Base-by-base conservation (phyloP, 1,284 basidiomycete genomes). In the Ganoderma multipileum region DNA sequence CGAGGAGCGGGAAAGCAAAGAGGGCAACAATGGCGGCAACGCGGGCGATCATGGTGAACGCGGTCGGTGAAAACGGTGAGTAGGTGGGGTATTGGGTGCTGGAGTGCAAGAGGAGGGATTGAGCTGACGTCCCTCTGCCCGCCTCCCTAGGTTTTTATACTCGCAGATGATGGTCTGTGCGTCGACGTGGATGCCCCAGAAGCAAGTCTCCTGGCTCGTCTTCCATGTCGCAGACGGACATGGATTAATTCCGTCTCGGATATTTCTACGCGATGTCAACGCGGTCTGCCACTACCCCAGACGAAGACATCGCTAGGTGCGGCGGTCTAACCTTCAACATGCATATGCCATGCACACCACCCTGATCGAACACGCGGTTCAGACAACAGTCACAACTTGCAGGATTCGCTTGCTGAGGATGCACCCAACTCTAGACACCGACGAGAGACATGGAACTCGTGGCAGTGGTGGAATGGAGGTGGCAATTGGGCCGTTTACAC, bases 1-100 rank as follows among this genome's bases (percentile, higher is more conserved):
- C 72, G 71, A 73, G 69, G 71, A 71, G 30, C 54, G 71, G 72
- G 66, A 71, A 67, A 26, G 68, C 70, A 58, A 71, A 47, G 60
- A 73, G 42, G 58, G 72, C 50, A 47, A 59, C 68, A 39, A 59
- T 20, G 60, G 63, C 69, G 50, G 69, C 68, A 60, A 68, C 64
- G 63, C 72, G 68, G 28, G 69, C 63, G 63, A 70, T 69, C 64
- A 71, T 70, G 44, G 59, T 63, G 69, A 63, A 67, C 39, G 63
- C 18, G 39, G 38, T 52, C n/a, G 36, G 42, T 58, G 41, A 44
- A 61, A 54, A 28, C 61, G 62, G 44, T 47, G 44, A n/a, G 44
- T 47, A 23, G 44, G 4, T 36, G 20, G 14, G 59, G 63, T 65
- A 44, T 64, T 30, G 50, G 30, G 67, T 63, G 65, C 64, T 68